Percentiles rank a stretch among this genome's conserved stretches.
Conservation (phyloP, 2,329 filamentous ascomycete species). For the Atkinsonella hypoxylon region DNA sequence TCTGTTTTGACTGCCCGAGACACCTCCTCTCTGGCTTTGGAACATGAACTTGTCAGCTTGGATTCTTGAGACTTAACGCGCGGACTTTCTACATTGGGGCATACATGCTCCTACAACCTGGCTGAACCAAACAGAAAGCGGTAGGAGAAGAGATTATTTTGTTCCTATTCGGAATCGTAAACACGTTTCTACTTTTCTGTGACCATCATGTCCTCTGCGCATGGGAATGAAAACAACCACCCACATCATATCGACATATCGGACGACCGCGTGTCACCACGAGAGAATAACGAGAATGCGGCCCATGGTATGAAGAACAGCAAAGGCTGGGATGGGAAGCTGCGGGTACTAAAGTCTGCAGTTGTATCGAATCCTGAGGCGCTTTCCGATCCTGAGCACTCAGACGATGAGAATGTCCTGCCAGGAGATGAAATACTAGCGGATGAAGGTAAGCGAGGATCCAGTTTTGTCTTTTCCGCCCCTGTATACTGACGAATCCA, state of each 20-base stretch:
- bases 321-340: constrained; percentile 75
- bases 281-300: constrained; percentile 25
- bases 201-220: constrained; percentile 16
- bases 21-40: no score
- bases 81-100: no score
- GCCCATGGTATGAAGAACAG: constrained; percentile 43
- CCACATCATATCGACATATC: constrained; percentile 37
- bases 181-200: background rate
- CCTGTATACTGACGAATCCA: constrained; percentile 9
- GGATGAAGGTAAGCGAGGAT: constrained; percentile 54
- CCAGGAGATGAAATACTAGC: constrained; percentile 65
- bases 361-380: constrained; percentile 68
- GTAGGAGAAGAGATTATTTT: background rate
- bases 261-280: constrained; percentile 28
- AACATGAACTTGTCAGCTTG: no score
- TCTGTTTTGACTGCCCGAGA: no score
- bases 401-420: constrained; percentile 55
- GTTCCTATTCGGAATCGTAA: background rate
- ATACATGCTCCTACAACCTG: no score
- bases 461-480: background rate
- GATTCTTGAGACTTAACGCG: no score
- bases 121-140: no score
- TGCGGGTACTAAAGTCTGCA: constrained; percentile 52
- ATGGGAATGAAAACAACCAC: constrained; percentile 25
- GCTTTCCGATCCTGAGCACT: constrained; percentile 75